Evolutionary conservation across 805 yeast genomes (phyloP), one percentile per base, ranked within the genome.

Genomic region (Jamesozyma hellenica): DNA sequence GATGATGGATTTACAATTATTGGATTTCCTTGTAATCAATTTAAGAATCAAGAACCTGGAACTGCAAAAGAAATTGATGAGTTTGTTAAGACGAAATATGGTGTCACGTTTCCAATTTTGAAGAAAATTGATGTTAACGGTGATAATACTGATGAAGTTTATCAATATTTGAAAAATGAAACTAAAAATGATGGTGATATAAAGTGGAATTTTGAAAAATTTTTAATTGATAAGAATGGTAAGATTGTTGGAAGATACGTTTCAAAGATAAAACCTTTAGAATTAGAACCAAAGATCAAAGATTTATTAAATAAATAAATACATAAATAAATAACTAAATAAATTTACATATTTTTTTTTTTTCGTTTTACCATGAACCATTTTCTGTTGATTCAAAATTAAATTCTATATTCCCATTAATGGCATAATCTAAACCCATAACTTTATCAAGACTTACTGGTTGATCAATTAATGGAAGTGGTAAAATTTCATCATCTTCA

Each of bases 11-110:
- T 88, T 18, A 75, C 65, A 34, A 69, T 87, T 21, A 47, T 87
- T 28, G 96, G 87, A 0, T 86, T 87, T 72, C 96, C 96, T 26
- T 84, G 95, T 63, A 83, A 85, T 64, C 95, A 86, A 59, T 87
- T 87, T 58, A 88, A 82, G 18, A 66, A 74, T 51, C 82, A 92
- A 67, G 84, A 88, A 63, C 80, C 92, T 49, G 79, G 78, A 3
- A 55, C 73, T 3, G 76, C 73, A 37, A 72, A 77, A 41, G 87
- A 82, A 53, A 84, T 85, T 47, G 77, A 75, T 16, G 61, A 70
- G 34, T 82, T 82, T 65, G 87, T 96, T 63, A 63, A 74, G 33
- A 33, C 77, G 53, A 87, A 85, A 68, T 92, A 79, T 60, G 96
- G 96, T 40, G 96, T 90, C 32, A 68, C 82, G 14, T 90, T 92